Conservation (phyloP, 495 filamentous ascomycete species). For the Pseudevernia furfuracea region DNA sequence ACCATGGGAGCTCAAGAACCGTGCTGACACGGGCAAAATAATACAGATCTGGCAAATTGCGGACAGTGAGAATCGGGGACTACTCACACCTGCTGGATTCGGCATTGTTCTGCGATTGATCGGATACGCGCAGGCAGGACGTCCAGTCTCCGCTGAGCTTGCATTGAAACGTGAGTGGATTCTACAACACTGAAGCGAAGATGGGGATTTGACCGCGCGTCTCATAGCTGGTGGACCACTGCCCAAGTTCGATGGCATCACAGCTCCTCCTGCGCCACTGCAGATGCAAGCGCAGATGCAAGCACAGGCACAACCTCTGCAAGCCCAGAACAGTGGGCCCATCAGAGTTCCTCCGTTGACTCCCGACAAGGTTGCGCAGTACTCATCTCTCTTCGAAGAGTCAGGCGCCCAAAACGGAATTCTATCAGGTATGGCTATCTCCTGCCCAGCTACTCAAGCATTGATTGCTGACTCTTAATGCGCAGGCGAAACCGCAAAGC, state of each 20-base stretch:
- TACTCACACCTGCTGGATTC: constrained; percentile 86
- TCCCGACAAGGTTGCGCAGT: constrained; percentile 82
- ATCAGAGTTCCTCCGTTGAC: constrained; percentile 87
- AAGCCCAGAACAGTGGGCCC: constrained; percentile 56
- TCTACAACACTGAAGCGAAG: constrained; percentile 20
- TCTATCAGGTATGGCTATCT: constrained; percentile 56
- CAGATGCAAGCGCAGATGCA: constrained; percentile 14
- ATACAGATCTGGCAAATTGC: constrained; percentile 96
- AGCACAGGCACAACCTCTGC: constrained; percentile 34
- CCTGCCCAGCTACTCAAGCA: background rate
- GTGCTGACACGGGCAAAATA: constrained; percentile 2
- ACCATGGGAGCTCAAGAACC: background rate
- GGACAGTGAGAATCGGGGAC: constrained; percentile 89
- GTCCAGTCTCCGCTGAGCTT: constrained; percentile 70
- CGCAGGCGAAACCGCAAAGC: constrained; percentile 73
- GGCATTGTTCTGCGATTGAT: constrained; percentile 87
- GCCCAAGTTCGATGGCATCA: constrained; percentile 80
- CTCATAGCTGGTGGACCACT: constrained; percentile 66
- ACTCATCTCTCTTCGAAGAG: constrained; percentile 77
- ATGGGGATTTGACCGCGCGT: constrained; percentile 8
- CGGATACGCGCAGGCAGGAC: constrained; percentile 84
- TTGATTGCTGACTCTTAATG: constrained; percentile 1
- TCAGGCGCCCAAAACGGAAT: constrained; percentile 70
- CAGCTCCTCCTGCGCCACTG: constrained; percentile 37
- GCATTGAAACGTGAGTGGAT: constrained; percentile 51